phyloP scores from a whole-genome alignment of 257 asterid genomes.

The Penstemon newberryi region DNA sequence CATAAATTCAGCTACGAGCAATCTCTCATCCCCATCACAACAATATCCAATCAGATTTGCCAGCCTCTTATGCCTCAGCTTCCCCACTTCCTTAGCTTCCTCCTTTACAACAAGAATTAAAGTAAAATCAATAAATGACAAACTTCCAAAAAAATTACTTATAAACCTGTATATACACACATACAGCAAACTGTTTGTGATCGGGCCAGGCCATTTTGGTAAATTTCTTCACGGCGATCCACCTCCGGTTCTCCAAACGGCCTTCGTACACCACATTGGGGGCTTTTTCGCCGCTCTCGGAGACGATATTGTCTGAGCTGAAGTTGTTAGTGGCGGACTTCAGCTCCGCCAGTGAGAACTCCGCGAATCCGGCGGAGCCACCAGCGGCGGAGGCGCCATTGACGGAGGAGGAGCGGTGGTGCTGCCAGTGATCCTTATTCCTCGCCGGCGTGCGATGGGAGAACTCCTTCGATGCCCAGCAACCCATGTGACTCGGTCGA shows the following conservation, averaged over 20 bases:
- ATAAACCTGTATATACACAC: background rate
- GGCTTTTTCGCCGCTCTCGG: slow-evolving; percentile 96
- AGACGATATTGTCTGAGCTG: slow-evolving; percentile 77
- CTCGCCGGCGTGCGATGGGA: slow-evolving; percentile 42
- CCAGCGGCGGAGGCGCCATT: slow-evolving; percentile 46
- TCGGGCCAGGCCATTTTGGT: slow-evolving; percentile 91
- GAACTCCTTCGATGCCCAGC: slow-evolving; percentile 55
- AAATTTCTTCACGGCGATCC: slow-evolving; percentile 90
- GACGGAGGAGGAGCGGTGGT: slow-evolving; percentile 60
- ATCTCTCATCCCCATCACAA: slow-evolving; percentile 94
- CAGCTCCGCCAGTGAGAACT: slow-evolving; percentile 81
- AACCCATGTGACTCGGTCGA: slow-evolving; percentile 71
- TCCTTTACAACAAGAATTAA: slow-evolving; percentile 44
- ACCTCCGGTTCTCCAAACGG: slow-evolving; percentile 71
- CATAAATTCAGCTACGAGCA: slow-evolving; percentile 93
- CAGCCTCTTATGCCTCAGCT: slow-evolving; percentile 88
- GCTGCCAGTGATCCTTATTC: slow-evolving; percentile 50
- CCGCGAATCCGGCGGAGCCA: slow-evolving; percentile 42
- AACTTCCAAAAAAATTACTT: background rate
- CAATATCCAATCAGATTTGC: slow-evolving; percentile 96
- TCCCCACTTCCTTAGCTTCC: slow-evolving; percentile 94
- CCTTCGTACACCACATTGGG: slow-evolving; percentile 88
- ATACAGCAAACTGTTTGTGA: slow-evolving; percentile 88
- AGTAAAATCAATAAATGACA: background rate
- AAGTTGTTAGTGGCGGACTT: slow-evolving; percentile 78